These are phyloP conservation scores for Choiromyces venosus DNA, from an alignment of 495 filamentous ascomycete genomes.

Conservation along the genomic window DNA sequence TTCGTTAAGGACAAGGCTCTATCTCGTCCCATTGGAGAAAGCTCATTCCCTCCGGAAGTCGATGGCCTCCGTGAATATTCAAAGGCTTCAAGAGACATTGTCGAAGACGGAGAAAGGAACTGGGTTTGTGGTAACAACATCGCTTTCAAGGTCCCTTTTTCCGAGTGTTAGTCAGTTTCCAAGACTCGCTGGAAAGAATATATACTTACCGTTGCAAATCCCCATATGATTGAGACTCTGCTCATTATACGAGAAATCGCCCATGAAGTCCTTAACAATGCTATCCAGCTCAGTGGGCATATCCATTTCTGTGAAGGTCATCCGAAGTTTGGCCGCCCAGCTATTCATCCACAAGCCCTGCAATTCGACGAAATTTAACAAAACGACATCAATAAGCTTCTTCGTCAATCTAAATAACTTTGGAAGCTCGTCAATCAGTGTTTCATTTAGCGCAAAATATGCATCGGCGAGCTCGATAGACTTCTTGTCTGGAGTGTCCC, in stretches of 20 bases:
- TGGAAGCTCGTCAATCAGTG: constrained; percentile 85
- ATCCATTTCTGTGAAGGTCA: constrained; percentile 59
- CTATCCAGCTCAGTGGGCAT: constrained; percentile 61
- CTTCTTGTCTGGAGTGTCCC: constrained; percentile 76
- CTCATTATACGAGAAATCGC: constrained; percentile 62
- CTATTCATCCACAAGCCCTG: constrained; percentile 72
- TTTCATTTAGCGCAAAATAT: constrained; percentile 83
- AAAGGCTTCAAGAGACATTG: constrained; percentile 32
- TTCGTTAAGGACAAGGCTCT: constrained; percentile 38
- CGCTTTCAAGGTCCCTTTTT: constrained; percentile 35
- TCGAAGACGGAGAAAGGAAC: constrained; percentile 21
- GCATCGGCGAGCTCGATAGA: constrained; percentile 74
- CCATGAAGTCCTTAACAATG: constrained; percentile 64
- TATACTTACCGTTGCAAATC: constrained; percentile 44
- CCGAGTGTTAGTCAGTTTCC: neutral
- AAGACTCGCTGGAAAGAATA: neutral
- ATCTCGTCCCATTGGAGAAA: constrained; percentile 23
- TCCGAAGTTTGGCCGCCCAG: constrained; percentile 72
- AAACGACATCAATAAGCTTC: constrained; percentile 69
- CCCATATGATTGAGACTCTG: constrained; percentile 49
- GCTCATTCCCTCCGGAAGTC: constrained; percentile 18
- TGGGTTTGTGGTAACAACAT: constrained; percentile 16
- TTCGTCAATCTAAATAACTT: constrained; percentile 73
- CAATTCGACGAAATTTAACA: constrained; percentile 73
- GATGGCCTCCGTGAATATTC: constrained; percentile 31